These are phyloP conservation scores for Artomyces pyxidatus DNA, from an alignment of 768 basidiomycete genomes.

Conservation along the genomic window DNA sequence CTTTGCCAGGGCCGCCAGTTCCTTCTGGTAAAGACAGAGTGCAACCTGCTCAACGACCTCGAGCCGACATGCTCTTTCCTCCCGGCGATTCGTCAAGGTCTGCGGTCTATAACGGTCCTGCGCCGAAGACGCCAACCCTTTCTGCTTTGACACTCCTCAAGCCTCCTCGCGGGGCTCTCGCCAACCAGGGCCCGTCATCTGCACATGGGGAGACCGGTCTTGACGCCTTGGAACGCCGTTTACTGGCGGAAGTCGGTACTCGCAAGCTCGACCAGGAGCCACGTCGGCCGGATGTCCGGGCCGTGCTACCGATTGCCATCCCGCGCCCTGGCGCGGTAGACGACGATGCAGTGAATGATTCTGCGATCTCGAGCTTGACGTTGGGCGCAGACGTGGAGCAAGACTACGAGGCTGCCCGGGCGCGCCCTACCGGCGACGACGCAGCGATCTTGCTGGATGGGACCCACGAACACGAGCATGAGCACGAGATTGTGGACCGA, in stretches of 20 bases:
- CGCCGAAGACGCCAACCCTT: slow-evolving; percentile 21
- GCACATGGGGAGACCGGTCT: slow-evolving; percentile 46
- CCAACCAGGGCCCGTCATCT: not conserved
- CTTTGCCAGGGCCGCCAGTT: slow-evolving; percentile 50
- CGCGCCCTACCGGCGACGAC: slow-evolving; percentile 26
- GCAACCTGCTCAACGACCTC: slow-evolving; percentile 14
- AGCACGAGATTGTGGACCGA: not conserved
- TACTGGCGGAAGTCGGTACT: slow-evolving; percentile 70
- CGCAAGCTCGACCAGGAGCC: slow-evolving; percentile 29
- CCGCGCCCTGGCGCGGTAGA: not conserved
- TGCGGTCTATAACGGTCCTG: not conserved
- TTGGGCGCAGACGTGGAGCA: slow-evolving; percentile 25
- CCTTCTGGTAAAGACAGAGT: slow-evolving; percentile 33
- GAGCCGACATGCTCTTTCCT: slow-evolving; percentile 27
- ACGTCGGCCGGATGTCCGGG: slow-evolving; percentile 27
- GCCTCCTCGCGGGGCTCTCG: slow-evolving; percentile 9
- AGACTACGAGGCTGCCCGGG: slow-evolving; percentile 29
- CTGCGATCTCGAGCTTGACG: slow-evolving; percentile 41
- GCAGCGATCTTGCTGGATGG: not conserved
- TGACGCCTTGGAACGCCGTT: slow-evolving; percentile 62
- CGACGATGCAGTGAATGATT: slow-evolving; percentile 28
- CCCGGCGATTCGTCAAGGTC: not conserved
- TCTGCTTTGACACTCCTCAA: slow-evolving; percentile 24
- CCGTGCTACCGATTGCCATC: slow-evolving; percentile 29
- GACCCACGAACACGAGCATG: not conserved